A percentile compares a stretch with the other conserved stretches of the same genome.
These are phyloP conservation scores for Tirmania nivea DNA, from an alignment of 495 filamentous ascomycete genomes.

Conservation along the genomic window DNA sequence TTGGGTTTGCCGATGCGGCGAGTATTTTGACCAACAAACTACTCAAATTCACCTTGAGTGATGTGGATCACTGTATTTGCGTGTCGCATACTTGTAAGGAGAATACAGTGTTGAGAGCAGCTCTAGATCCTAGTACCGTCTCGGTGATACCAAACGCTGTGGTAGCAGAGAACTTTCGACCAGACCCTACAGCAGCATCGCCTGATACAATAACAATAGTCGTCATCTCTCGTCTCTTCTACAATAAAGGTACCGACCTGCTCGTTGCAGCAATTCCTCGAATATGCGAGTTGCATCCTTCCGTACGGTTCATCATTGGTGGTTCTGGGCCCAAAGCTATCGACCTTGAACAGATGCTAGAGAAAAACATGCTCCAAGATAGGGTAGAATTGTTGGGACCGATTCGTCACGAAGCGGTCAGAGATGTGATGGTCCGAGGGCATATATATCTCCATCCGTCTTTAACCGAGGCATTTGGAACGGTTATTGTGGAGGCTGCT, in stretches of 20 bases:
- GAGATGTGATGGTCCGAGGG: slow-evolving; percentile 94
- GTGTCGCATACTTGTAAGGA: slow-evolving; percentile 98
- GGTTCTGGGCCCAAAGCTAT: slow-evolving; percentile 92
- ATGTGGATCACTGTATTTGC: slow-evolving; percentile 95
- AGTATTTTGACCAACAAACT: slow-evolving; percentile 95
- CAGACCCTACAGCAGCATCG: slow-evolving; percentile 23
- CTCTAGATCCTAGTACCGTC: slow-evolving; percentile 86
- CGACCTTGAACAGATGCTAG: slow-evolving; percentile 92
- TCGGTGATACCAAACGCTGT: slow-evolving; percentile 95
- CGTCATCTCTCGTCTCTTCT: slow-evolving; percentile 90
- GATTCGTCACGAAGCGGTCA: slow-evolving; percentile 83
- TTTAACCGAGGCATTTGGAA: slow-evolving; percentile 90
- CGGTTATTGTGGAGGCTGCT: slow-evolving; percentile 90
- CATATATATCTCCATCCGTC: slow-evolving; percentile 93
- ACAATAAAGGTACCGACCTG: slow-evolving; percentile 95
- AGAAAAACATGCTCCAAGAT: slow-evolving; percentile 86
- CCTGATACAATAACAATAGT: slow-evolving; percentile 57
- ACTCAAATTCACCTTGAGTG: slow-evolving; percentile 84
- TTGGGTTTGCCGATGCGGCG: slow-evolving; percentile 89
- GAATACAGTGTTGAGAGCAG: slow-evolving; percentile 87
- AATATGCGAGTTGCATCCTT: slow-evolving; percentile 66
- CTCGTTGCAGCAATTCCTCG: slow-evolving; percentile 85
- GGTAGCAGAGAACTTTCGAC: slow-evolving; percentile 85
- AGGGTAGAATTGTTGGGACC: slow-evolving; percentile 78
- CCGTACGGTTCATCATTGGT: slow-evolving; percentile 92